Percentiles rank a stretch among this genome's conserved stretches.
phyloP scores from a whole-genome alignment of 1,139 yeast species.

The Saccharomycopsis hybrid region DNA sequence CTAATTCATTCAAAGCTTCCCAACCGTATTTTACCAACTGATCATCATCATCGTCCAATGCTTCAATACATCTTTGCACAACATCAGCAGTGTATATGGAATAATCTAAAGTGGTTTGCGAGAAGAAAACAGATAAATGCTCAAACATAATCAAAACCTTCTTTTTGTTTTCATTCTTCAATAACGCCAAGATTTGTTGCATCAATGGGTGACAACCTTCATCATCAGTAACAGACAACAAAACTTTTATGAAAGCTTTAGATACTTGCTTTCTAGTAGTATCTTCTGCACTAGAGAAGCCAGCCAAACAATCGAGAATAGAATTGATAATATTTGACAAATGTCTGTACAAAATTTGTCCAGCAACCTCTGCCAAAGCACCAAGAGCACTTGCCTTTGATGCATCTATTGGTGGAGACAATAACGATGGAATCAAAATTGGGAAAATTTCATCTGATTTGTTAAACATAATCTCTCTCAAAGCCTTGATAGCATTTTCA shows the following conservation, averaged over 20 bases:
- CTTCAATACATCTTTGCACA: conserved; percentile 61
- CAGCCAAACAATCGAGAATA: conserved; percentile 55
- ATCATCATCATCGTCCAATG: conserved; percentile 65
- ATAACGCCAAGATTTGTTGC: conserved; percentile 71
- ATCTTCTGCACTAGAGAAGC: conserved; percentile 31
- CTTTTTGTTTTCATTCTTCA: conserved; percentile 67
- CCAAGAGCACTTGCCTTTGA: conserved; percentile 86
- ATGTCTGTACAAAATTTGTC: conserved; percentile 70
- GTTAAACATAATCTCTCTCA: conserved; percentile 88
- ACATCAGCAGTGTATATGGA: conserved; percentile 71
- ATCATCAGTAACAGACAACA: conserved; percentile 66
- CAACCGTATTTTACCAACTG: conserved; percentile 66
- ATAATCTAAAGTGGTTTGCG: conserved; percentile 59
- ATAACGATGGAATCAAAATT: conserved; percentile 77
- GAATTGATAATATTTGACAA: conserved; percentile 67
- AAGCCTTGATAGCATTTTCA: conserved; percentile 77
- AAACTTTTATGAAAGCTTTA: conserved; percentile 57
- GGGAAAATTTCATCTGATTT: conserved; percentile 93
- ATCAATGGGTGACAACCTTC: conserved; percentile 82
- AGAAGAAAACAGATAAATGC: conserved; percentile 69
- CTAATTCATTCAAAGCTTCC: conserved; percentile 59
- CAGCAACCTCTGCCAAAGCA: conserved; percentile 87
- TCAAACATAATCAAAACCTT: conserved; percentile 63
- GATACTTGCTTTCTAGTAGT: conserved; percentile 38
- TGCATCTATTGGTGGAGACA: conserved; percentile 73